These are phyloP conservation scores for Sporothrix sp. DNA, from an alignment of 2,329 filamentous ascomycete genomes.

Conservation along the genomic window DNA sequence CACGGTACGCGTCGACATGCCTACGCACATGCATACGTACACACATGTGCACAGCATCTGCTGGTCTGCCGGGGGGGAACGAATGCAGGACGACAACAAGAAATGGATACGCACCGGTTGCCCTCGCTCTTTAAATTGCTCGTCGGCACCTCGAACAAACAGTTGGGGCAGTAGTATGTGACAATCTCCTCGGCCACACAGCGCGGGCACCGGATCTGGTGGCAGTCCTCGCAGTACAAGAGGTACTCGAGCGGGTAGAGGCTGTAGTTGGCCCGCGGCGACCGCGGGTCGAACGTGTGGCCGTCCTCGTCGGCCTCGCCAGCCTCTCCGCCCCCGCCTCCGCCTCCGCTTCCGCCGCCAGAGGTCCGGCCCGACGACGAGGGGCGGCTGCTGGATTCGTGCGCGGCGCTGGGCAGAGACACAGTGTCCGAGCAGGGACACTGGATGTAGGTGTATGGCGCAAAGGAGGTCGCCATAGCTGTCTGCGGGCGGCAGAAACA, in stretches of 20 bases:
- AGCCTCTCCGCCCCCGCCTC: conserved; percentile 4
- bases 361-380: conserved; percentile 16
- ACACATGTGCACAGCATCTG: background rate
- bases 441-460: conserved; percentile 57
- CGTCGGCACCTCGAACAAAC: conserved; percentile 90
- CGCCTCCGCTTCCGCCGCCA: conserved; percentile 22
- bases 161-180: conserved; percentile 91
- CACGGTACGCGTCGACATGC: conserved; percentile 4
- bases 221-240: conserved; percentile 94
- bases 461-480: conserved; percentile 38
- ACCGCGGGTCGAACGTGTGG: conserved; percentile 74
- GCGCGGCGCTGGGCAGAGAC: conserved; percentile 33
- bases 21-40: background rate
- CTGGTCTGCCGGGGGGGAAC: background rate
- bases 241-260: conserved; percentile 89
- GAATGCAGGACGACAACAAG: background rate
- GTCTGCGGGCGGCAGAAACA: background rate
- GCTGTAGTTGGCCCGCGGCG: conserved; percentile 78
- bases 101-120: conserved; percentile 56
- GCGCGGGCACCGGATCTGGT: conserved; percentile 86
- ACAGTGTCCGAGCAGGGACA: conserved; percentile 51
- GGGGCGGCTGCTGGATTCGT: conserved; percentile 25
- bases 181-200: conserved; percentile 91
- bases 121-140: conserved; percentile 88
- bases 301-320: conserved; percentile 57